Evolutionary conservation across 2,329 filamentous ascomycete genomes (phyloP).

Genomic region (Colletotrichum brevisporum): DNA sequence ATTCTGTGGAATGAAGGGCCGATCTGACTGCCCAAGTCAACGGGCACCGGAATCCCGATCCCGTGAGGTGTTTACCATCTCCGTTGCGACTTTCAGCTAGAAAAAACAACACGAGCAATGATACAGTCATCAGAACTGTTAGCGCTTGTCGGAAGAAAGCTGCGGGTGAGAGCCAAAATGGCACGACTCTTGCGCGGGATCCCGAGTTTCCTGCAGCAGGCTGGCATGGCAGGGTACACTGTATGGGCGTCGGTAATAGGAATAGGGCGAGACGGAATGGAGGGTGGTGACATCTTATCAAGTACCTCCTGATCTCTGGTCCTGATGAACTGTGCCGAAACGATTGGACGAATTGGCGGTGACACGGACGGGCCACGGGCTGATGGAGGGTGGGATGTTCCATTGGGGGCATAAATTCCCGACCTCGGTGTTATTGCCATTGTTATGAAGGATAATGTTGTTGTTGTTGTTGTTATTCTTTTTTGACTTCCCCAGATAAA

Average conservation of each 20-base stretch:
- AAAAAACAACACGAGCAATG: not conserved
- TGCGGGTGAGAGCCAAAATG: constrained; percentile 14
- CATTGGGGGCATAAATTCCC: constrained; percentile 31
- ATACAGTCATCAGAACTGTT: not conserved
- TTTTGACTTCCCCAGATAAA: not conserved
- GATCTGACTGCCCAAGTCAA: constrained; percentile 24
- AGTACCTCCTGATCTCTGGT: constrained; percentile 35
- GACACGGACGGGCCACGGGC: constrained; percentile 18
- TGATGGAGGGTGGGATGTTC: constrained; percentile 4
- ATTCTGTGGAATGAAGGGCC: constrained; percentile 31
- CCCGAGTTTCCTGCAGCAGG: not conserved
- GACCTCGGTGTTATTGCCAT: constrained; percentile 2
- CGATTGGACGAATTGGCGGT: constrained; percentile 33
- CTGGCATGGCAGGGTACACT: not conserved
- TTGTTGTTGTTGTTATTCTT: not conserved
- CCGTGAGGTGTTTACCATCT: too few relatives aligned
- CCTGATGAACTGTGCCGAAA: constrained; percentile 25
- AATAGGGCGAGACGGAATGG: constrained; percentile 25
- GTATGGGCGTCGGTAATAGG: constrained; percentile 15
- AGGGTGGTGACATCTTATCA: constrained; percentile 37
- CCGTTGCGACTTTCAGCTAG: not conserved
- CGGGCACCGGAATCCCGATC: not conserved
- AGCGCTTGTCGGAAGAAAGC: not conserved
- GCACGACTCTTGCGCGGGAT: constrained; percentile 12
- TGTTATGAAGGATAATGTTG: too few relatives aligned